Base-by-base conservation (phyloP, 345 rosid species). In the Geranium brycei region DNA sequence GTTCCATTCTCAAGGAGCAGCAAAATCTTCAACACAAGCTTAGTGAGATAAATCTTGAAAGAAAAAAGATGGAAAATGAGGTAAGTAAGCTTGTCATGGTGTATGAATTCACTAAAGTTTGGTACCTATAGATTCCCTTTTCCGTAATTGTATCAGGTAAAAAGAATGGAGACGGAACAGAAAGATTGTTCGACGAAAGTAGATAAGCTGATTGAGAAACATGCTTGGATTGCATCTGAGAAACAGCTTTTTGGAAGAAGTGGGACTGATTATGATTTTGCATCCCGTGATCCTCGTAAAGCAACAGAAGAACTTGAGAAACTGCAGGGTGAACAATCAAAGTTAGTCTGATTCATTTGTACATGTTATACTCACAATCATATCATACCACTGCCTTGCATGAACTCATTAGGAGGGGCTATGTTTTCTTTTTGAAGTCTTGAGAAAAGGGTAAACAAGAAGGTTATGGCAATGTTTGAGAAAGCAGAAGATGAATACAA, bases 381-480 rank as follows among this genome's bases (percentile, higher is more conserved):
- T 23, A 23, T 23, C 28, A 23, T 23, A 23, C 28, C 28, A 23
- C 28, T 23, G 28, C 28, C 28, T 23, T 23, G 28, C 28, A 2
- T 23, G 56, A 60, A 23, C n/a, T 61, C 53, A 53, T 51, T 58
- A 17, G n/a, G 8, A 62, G 51, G 59, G 17, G 68, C 60, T 28
- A 64, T 51, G 62, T 66, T 73, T 60, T 19, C 64, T 38, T 18
- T 61, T 51, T 75, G 70, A 78, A 89, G 98, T 57, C 89, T 87
- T 6, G 98, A 89, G 73, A 93, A 88, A 75, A 85, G 97, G 78
- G 97, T 93, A 61, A 90, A 93, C 78, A 93, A 93, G 87, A 93
- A 90, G 76, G 99, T 90, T 41, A 93, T 90, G 96, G 84, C 92
- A 0, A 90, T 93, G 97, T 93, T 93, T 61, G 99, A 93, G 82